Conservation (phyloP, 2,329 filamentous ascomycete species). For the Didymella pinodella region DNA sequence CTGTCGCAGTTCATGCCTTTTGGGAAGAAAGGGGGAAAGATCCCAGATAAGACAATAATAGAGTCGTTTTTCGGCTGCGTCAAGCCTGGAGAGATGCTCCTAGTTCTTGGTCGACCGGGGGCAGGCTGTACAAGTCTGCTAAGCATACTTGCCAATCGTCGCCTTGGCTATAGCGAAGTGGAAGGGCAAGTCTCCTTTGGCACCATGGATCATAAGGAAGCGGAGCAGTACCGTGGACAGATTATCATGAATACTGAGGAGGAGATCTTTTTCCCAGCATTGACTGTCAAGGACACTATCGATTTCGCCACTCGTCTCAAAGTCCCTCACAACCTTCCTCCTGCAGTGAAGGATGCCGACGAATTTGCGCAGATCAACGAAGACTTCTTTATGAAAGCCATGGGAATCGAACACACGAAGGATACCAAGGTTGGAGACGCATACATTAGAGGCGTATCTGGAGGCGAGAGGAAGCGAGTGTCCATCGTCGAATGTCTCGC, state of each 20-base stretch:
- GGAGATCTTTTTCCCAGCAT: background rate
- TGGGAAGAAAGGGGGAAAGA: background rate
- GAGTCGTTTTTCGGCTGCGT: background rate
- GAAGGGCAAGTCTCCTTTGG: background rate
- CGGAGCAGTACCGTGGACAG: background rate
- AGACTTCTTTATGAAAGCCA: background rate
- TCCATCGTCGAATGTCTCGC: background rate
- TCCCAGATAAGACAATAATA: background rate
- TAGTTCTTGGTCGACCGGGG: background rate
- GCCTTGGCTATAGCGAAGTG: background rate
- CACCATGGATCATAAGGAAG: background rate
- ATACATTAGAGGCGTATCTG: background rate
- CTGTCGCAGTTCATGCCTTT: background rate
- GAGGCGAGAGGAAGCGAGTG: background rate
- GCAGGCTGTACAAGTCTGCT: background rate
- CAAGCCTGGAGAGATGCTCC: background rate
- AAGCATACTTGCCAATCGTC: background rate
- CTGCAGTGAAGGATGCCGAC: background rate
- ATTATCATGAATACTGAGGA: background rate
- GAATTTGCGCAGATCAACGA: background rate
- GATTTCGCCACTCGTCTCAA: background rate
- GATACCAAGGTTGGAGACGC: background rate
- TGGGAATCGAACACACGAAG: background rate
- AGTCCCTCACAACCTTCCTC: background rate
- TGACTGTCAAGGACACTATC: background rate